Evolutionary conservation across 192 early-diverging fungal species (phyloP).

Genomic region (Umbelopsis sp.): DNA sequence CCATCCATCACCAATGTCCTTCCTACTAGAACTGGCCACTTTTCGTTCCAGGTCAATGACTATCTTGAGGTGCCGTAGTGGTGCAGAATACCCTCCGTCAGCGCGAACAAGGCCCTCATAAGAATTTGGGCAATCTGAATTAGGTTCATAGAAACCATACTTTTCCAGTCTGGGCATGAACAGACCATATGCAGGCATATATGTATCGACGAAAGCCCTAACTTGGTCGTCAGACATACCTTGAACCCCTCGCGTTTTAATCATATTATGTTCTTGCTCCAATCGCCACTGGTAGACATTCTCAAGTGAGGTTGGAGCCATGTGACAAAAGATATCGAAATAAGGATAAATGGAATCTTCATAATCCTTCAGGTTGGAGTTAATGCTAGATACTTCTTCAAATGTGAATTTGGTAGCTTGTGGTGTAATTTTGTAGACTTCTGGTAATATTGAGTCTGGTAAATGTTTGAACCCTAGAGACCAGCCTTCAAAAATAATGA

Average conservation of each 20-base stretch:
- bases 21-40: constrained; percentile 10
- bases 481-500: constrained; percentile 95
- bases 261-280: constrained; percentile 79
- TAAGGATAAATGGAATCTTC: constrained; percentile 62
- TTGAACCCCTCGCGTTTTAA: constrained; percentile 37
- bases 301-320: constrained; percentile 59
- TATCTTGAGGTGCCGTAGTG: constrained; percentile 41
- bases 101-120: constrained; percentile 24
- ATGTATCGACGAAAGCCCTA: constrained; percentile 80
- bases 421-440: constrained; percentile 25
- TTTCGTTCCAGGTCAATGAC: constrained; percentile 41
- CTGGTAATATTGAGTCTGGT: constrained; percentile 20
- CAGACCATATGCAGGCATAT: constrained; percentile 84
- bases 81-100: constrained; percentile 8
- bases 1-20: neutral
- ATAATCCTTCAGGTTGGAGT: constrained; percentile 45
- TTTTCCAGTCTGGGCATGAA: constrained; percentile 52
- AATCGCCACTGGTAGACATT: constrained; percentile 85
- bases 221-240: constrained; percentile 80
- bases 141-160: constrained; percentile 48
- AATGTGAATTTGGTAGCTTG: neutral
- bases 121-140: neutral
- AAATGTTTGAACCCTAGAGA: constrained; percentile 82
- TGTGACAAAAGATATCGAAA: constrained; percentile 78
- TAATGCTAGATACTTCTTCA: neutral